Conservation (phyloP, 2,329 filamentous ascomycete genomes). For the Aspergillus sp. region DNA sequence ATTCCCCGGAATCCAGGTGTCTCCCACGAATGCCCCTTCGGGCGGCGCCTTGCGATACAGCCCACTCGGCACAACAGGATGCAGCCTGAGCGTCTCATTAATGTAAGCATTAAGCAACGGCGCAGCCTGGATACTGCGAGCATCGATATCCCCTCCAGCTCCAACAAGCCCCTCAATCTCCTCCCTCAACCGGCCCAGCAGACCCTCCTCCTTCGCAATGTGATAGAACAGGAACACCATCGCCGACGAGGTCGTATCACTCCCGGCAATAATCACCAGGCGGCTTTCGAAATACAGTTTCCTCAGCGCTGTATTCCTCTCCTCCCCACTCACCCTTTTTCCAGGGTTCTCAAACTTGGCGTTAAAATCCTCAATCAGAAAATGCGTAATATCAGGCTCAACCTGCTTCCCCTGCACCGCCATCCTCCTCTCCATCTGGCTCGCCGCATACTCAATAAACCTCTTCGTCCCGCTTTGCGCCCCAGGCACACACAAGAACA, state of each 20-base stretch:
- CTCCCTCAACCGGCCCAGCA: background rate
- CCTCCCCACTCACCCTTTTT: too few species aligned
- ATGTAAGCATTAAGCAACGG: slow-evolving; percentile 21
- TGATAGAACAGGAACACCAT: too few species aligned
- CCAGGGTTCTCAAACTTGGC: too few species aligned
- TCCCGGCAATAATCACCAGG: too few species aligned
- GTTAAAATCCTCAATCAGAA: too few species aligned
- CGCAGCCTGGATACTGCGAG: background rate
- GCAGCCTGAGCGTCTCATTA: slow-evolving; percentile 10
- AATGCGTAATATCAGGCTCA: too few species aligned
- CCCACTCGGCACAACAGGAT: slow-evolving; percentile 9
- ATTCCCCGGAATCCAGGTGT: slow-evolving; percentile 19
- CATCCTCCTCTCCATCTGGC: background rate
- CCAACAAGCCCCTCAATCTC: slow-evolving; percentile 7
- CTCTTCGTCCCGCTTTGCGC: slow-evolving; percentile 13
- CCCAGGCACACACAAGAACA: slow-evolving; percentile 1
- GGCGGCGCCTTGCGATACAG: slow-evolving; percentile 7
- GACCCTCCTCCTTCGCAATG: too few species aligned
- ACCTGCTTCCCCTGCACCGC: too few species aligned
- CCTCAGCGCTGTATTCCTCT: too few species aligned
- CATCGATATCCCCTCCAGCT: background rate
- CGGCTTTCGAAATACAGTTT: too few species aligned
- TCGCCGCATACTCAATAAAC: slow-evolving; percentile 13
- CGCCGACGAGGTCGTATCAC: too few species aligned
- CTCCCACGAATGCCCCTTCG: slow-evolving; percentile 8